phyloP scores from a whole-genome alignment of 2,329 filamentous ascomycete genomes.

The Cytospora schulzeri region DNA sequence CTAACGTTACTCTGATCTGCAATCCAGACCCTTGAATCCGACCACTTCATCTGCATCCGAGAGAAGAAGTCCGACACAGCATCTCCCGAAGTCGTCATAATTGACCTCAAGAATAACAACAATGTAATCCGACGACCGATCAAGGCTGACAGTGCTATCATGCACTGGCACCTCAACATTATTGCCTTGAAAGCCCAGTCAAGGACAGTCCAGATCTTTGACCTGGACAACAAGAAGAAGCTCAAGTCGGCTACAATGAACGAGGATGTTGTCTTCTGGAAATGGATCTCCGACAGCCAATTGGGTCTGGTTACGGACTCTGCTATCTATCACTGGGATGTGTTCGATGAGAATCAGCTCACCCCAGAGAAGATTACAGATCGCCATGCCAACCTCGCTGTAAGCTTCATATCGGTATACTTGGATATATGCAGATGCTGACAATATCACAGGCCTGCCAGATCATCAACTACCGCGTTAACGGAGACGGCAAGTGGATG shows the following conservation, averaged over 20 bases:
- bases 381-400: constrained; percentile 84
- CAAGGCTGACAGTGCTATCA: constrained; percentile 99
- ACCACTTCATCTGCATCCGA: constrained; percentile 93
- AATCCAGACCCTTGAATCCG: constrained; percentile 90
- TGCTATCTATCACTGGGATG: constrained; percentile 96
- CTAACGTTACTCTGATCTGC: constrained; percentile 22
- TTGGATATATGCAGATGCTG: constrained; percentile 19
- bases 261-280: constrained; percentile 98
- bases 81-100: constrained; percentile 91
- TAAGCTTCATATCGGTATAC: constrained; percentile 46
- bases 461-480: constrained; percentile 99
- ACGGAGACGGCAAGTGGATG: constrained; percentile 97
- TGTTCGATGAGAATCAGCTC: constrained; percentile 80
- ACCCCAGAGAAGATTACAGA: constrained; percentile 91
- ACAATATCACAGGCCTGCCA: constrained; percentile 73
- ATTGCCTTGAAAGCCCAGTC: constrained; percentile 95
- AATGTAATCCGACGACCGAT: constrained; percentile 93
- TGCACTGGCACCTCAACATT: constrained; percentile 96
- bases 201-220: constrained; percentile 95
- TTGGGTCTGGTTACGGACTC: constrained; percentile 89
- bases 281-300: constrained; percentile 91
- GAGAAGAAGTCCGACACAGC: constrained; percentile 86
- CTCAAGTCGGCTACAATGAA: constrained; percentile 96
- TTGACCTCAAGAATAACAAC: constrained; percentile 97
- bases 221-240: constrained; percentile 89